Evolutionary conservation across 129 eudicot species (phyloP).

Genomic region (Escallonia rubra): DNA sequence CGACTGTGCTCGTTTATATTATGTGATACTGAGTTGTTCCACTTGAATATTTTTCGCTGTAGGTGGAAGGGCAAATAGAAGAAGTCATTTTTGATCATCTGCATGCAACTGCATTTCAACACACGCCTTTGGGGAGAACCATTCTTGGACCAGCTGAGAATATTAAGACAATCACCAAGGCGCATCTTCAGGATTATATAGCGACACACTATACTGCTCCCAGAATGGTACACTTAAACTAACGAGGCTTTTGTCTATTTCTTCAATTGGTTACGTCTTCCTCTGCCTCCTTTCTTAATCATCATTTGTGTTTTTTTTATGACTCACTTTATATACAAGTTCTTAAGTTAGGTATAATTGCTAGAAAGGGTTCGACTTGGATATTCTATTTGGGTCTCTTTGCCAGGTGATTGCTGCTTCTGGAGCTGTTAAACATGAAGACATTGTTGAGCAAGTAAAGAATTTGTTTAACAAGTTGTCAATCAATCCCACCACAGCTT

Average conservation of each 20-base stretch:
- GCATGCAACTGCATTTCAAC: constrained; percentile 96
- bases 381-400: not conserved
- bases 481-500: constrained; percentile 58
- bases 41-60: constrained; percentile 5
- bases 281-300: not conserved
- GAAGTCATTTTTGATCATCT: constrained; percentile 92
- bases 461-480: constrained; percentile 65
- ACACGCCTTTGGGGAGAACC: constrained; percentile 89
- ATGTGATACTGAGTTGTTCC: not conserved
- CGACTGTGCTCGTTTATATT: not conserved
- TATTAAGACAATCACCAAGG: constrained; percentile 58
- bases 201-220: constrained; percentile 90
- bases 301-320: not conserved
- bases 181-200: constrained; percentile 67
- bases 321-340: no score
- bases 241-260: not conserved
- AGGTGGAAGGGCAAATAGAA: constrained; percentile 78
- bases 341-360: not conserved
- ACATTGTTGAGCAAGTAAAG: constrained; percentile 75
- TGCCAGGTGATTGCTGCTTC: constrained; percentile 51
- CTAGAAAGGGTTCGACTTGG: not conserved
- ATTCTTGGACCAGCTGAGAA: constrained; percentile 92
- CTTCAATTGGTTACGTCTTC: not conserved
- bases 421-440: constrained; percentile 96
- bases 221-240: constrained; percentile 54